A percentile compares a stretch with the other conserved stretches of the same genome.
Evolutionary conservation across 495 filamentous ascomycete species (phyloP).

Genomic region (Podospora comata): DNA sequence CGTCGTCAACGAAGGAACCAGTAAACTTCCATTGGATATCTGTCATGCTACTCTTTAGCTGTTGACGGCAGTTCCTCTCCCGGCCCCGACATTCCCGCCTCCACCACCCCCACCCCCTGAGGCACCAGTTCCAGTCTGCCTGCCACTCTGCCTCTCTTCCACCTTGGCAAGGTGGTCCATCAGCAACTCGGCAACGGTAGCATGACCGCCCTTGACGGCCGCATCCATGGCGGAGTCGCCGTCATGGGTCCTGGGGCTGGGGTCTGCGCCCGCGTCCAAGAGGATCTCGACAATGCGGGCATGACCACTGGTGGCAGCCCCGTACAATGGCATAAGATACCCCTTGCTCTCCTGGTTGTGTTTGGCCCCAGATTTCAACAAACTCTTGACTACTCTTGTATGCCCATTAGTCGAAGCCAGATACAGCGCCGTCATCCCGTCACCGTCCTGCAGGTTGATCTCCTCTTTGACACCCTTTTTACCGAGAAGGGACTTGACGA

Average conservation of each 20-base stretch:
- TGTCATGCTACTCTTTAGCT: too few species aligned
- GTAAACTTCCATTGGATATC: too few species aligned
- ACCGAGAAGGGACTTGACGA: background rate
- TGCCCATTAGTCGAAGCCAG: background rate
- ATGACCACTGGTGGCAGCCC: background rate
- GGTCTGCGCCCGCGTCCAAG: background rate
- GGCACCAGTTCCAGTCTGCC: too few species aligned
- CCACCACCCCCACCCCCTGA: too few species aligned
- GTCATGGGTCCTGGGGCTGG: background rate
- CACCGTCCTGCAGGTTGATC: background rate
- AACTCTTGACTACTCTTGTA: background rate
- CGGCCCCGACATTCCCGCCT: too few species aligned
- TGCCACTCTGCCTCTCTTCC: too few species aligned
- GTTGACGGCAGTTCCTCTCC: too few species aligned
- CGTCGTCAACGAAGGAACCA: too few species aligned
- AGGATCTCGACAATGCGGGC: constrained; percentile 8
- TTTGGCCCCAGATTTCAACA: background rate
- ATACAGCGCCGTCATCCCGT: constrained; percentile 3
- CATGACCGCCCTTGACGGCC: background rate
- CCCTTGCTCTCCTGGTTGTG: background rate
- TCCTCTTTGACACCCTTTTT: background rate
- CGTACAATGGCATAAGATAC: constrained; percentile 3
- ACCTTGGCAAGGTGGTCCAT: background rate
- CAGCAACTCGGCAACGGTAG: constrained; percentile 2
- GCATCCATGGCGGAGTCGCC: background rate